Base-by-base conservation (phyloP, 352 stramenopile species). In the Phytophthora pistaciae region DNA sequence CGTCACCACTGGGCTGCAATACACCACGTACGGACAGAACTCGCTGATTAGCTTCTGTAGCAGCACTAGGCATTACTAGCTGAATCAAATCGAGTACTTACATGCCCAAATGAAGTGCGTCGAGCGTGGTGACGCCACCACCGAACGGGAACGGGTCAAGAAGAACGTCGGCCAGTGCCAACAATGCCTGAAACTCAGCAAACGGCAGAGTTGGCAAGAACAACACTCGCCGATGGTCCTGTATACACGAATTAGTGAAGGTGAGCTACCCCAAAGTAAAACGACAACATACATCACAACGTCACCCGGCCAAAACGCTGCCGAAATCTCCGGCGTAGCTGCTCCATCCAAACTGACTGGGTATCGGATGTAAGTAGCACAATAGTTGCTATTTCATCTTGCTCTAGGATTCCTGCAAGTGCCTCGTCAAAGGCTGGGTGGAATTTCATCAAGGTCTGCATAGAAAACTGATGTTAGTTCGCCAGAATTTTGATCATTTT, bases 61-160 rank as follows among this genome's bases (percentile, higher is more conserved):
- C 38, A 44, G 7, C 14, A 44, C 16, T 44, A 44, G 38, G 5
- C 38, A 44, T 5, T 44, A 8, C 13, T 44, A 18, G 16, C 38
- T 53, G 23, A 53, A 40, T 5, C 50, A 44, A 59, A 58, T n/a
- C 2, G 27, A 5, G 31, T 57, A 27, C 86, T 56, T 84, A 91
- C 78, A 89, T 85, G 64, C 89, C 89, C 54, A 92, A 81, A 20
- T 88, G 78, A 62, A 97, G 78, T 2, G 87, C 84, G 36, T 97
- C 91, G 29, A 97, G 81, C 8, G 85, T 91, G 5, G 90, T 97
- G 36, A 97, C 88, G 27, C 91, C 90, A 14, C 91, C 89, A 27
- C 90, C 91, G 33, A 96, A 96, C 27, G 90, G 88, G 48, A 94
- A 96, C 36, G 90, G 84, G 59, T 97, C 91, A 8, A 97, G 68